These are phyloP conservation scores for Liquidambar formosana DNA, from an alignment of 164 flowering plant species.

Conservation along the genomic window DNA sequence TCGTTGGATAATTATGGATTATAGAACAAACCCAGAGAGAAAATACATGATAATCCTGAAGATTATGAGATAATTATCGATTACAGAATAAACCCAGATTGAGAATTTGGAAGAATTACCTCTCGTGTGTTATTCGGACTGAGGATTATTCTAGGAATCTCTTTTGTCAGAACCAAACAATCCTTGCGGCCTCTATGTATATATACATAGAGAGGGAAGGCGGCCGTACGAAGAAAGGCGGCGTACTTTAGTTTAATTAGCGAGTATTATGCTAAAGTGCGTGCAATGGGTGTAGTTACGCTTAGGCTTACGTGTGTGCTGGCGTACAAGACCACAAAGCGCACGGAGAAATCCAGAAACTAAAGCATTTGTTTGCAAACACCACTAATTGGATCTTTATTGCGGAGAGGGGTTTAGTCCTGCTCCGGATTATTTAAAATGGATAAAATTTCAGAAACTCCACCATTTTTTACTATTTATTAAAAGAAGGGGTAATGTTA, in stretches of 20 bases:
- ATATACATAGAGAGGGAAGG: background rate
- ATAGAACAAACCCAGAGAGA: background rate
- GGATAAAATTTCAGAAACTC: too few species aligned
- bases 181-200: slow-evolving; percentile 6
- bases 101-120: slow-evolving; percentile 5
- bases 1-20: background rate
- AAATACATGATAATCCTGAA: background rate
- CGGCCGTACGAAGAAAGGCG: background rate
- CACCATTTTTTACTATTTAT: too few species aligned
- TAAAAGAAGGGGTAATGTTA: too few species aligned
- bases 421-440: too few species aligned
- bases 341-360: background rate
- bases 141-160: background rate
- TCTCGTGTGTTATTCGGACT: background rate
- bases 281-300: background rate
- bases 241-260: background rate
- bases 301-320: slow-evolving; percentile 19
- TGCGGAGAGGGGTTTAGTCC: too few species aligned
- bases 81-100: background rate
- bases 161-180: too few species aligned
- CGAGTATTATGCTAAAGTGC: background rate
- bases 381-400: background rate
- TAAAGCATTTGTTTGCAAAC: slow-evolving; percentile 2
- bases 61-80: background rate
- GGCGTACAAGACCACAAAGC: background rate